A percentile compares a stretch with the other conserved stretches of the same genome.
phyloP scores from a whole-genome alignment of 805 yeast genomes.

The Candida insectorum region DNA sequence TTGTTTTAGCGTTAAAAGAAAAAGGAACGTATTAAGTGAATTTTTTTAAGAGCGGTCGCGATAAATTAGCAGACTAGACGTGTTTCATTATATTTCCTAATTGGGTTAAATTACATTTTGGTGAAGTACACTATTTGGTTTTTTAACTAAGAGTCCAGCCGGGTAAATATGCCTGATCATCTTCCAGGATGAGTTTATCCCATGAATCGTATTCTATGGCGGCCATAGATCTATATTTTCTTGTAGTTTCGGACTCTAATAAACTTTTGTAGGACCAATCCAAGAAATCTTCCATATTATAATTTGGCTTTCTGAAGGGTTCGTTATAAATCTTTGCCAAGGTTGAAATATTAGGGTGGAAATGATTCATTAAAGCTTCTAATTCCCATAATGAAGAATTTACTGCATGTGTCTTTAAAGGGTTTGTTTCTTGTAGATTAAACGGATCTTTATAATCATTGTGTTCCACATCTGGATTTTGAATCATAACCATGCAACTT shows the following conservation, averaged over 20 bases:
- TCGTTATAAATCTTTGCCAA: slow-evolving; percentile 84
- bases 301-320: slow-evolving; percentile 83
- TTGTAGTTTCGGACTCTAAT: slow-evolving; percentile 58
- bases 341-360: slow-evolving; percentile 94
- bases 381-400: slow-evolving; percentile 92
- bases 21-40: not conserved
- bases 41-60: slow-evolving; percentile 3
- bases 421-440: slow-evolving; percentile 61
- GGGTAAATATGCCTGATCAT: slow-evolving; percentile 18
- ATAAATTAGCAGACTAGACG: slow-evolving; percentile 13
- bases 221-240: slow-evolving; percentile 67
- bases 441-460: slow-evolving; percentile 58
- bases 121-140: not conserved
- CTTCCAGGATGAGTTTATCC: slow-evolving; percentile 36
- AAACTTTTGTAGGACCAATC: slow-evolving; percentile 81
- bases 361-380: slow-evolving; percentile 73
- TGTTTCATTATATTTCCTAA: slow-evolving; percentile 25
- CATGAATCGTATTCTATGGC: slow-evolving; percentile 72
- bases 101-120: slow-evolving; percentile 17
- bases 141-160: slow-evolving; percentile 25
- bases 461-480: slow-evolving; percentile 37
- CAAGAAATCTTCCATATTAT: slow-evolving; percentile 89
- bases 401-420: slow-evolving; percentile 74
- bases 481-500: slow-evolving; percentile 86
- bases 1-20: not conserved